Percentiles rank a stretch among this genome's conserved stretches.
These are phyloP conservation scores for Botryotinia convoluta DNA, from an alignment of 2,329 filamentous ascomycete species.

Conservation along the genomic window DNA sequence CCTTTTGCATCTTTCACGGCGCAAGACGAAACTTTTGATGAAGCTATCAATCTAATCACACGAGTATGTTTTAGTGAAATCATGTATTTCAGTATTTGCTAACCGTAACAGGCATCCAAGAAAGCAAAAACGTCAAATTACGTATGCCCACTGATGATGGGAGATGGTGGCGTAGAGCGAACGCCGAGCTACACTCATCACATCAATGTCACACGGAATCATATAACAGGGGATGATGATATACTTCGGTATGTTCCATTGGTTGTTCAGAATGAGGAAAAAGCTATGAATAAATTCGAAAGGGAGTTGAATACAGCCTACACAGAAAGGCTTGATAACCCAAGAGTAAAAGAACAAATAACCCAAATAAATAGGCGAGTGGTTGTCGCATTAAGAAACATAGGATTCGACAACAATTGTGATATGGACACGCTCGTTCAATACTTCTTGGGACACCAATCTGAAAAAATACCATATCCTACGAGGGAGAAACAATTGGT, in stretches of 20 bases:
- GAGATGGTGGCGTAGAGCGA: slow-evolving; percentile 21
- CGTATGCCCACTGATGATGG: slow-evolving; percentile 20
- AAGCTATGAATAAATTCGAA: slow-evolving; percentile 23
- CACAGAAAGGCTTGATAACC: slow-evolving; percentile 15
- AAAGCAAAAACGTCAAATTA: slow-evolving; percentile 23
- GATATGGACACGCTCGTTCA: slow-evolving; percentile 25
- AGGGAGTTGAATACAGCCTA: slow-evolving; percentile 30
- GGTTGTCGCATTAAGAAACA: slow-evolving; percentile 25
- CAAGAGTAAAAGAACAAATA: slow-evolving; percentile 25
- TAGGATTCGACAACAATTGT: slow-evolving; percentile 22
- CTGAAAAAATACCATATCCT: slow-evolving; percentile 16
- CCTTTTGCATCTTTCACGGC: slow-evolving; percentile 29
- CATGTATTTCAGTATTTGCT: slow-evolving; percentile 4
- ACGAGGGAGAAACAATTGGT: slow-evolving; percentile 22
- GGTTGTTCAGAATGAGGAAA: slow-evolving; percentile 19
- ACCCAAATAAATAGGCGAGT: slow-evolving; percentile 26
- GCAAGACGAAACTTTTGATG: slow-evolving; percentile 17
- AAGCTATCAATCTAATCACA: slow-evolving; percentile 15
- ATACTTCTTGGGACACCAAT: slow-evolving; percentile 24
- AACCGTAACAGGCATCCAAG: slow-evolving; percentile 22
- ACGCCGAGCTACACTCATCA: slow-evolving; percentile 32
- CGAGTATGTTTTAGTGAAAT: slow-evolving; percentile 20
- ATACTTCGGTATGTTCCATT: slow-evolving; percentile 33
- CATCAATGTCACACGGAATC: slow-evolving; percentile 31
- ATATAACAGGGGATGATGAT: slow-evolving; percentile 32